Percentiles rank a stretch among this genome's conserved stretches.
phyloP scores from a whole-genome alignment of 208 protist species.

The Crithidia brevicula region DNA sequence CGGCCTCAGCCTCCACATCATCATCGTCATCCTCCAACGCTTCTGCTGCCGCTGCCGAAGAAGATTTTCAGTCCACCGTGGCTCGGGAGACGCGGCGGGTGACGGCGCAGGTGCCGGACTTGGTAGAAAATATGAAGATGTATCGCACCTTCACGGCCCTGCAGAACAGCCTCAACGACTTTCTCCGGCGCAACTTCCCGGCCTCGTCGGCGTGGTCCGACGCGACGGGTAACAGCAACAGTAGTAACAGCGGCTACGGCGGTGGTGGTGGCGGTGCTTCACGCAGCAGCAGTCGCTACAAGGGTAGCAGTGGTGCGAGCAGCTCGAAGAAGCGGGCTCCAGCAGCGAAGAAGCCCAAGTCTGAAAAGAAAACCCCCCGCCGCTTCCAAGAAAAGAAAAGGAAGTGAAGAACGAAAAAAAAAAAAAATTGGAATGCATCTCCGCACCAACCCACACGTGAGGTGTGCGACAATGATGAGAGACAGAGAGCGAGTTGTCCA shows the following conservation, averaged over 20 bases:
- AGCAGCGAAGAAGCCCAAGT: conserved; percentile 12
- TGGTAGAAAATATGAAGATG: conserved; percentile 48
- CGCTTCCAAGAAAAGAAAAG: conserved; percentile 25
- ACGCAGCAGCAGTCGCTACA: neutral
- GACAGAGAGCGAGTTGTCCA: no score
- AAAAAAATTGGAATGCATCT: neutral
- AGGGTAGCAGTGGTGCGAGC: neutral
- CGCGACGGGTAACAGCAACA: neutral
- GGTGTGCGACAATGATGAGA: no score
- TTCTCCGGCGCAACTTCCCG: conserved; percentile 81
- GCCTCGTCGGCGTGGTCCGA: conserved; percentile 21
- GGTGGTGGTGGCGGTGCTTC: neutral
- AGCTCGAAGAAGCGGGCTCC: neutral
- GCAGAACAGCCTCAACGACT: conserved; percentile 84
- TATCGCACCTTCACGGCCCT: conserved; percentile 86
- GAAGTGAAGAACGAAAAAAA: neutral
- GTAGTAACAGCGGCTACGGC: neutral
- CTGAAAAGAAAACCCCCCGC: conserved; percentile 26
- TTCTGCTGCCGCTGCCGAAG: neutral
- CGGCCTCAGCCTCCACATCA: conserved; percentile 1
- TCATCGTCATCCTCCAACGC: conserved; percentile 3
- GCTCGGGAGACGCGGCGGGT: conserved; percentile 47
- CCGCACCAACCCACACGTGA: no score
- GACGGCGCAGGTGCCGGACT: conserved; percentile 56
- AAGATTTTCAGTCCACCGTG: conserved; percentile 45